phyloP scores from a whole-genome alignment of 768 basidiomycete species.

The Boletus sensibilis region DNA sequence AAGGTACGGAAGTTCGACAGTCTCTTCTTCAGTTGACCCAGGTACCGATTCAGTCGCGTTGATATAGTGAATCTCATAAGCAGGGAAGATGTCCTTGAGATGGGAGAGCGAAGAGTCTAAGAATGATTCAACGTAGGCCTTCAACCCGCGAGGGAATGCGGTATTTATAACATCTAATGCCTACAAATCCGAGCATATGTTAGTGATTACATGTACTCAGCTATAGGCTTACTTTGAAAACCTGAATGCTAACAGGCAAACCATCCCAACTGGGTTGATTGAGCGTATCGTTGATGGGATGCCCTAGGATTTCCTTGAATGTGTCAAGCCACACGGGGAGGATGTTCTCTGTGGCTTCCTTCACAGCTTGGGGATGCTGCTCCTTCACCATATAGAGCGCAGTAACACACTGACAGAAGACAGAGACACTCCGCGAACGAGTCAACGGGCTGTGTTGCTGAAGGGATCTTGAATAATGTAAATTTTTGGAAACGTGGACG shows the following conservation, averaged over 20 bases:
- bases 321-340: conserved; percentile 92
- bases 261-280: conserved; percentile 74
- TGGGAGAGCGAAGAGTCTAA: conserved; percentile 58
- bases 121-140: conserved; percentile 60
- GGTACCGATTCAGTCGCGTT: conserved; percentile 55
- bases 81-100: conserved; percentile 55
- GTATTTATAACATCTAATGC: conserved; percentile 77
- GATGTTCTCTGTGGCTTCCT: conserved; percentile 75
- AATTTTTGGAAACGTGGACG: neutral
- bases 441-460: conserved; percentile 77
- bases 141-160: conserved; percentile 76
- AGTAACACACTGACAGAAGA: conserved; percentile 87
- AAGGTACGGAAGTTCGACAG: conserved; percentile 73
- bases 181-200: conserved; percentile 38
- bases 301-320: conserved; percentile 71
- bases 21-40: conserved; percentile 70
- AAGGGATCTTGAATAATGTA: neutral
- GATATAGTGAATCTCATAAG: conserved; percentile 63
- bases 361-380: conserved; percentile 82
- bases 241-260: conserved; percentile 73
- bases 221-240: conserved; percentile 66
- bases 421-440: conserved; percentile 79
- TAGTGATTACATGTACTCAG: neutral
- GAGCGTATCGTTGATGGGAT: conserved; percentile 61
- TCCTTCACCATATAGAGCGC: conserved; percentile 95